phyloP scores from a whole-genome alignment of 1,139 yeast genomes.

The Lizanozyma gosingica region DNA sequence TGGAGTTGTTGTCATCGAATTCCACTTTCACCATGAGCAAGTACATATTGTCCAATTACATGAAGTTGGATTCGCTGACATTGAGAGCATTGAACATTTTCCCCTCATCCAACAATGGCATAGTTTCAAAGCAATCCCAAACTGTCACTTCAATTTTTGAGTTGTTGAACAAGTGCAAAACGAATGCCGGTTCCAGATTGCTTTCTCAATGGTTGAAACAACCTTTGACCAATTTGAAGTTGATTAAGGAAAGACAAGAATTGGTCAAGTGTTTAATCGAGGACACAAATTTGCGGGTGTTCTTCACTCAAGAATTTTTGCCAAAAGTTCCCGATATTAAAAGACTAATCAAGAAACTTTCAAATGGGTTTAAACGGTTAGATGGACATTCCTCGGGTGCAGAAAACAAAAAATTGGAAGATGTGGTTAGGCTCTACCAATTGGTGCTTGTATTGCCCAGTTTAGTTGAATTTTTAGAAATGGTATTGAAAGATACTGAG shows the following conservation, averaged over 20 bases:
- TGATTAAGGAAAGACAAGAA: slow-evolving; percentile 59
- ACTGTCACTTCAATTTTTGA: slow-evolving; percentile 60
- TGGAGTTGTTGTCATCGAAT: slow-evolving; percentile 50
- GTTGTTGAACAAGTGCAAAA: slow-evolving; percentile 76
- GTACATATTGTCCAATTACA: slow-evolving; percentile 66
- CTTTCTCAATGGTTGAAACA: slow-evolving; percentile 94
- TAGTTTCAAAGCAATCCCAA: slow-evolving; percentile 32
- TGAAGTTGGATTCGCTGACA: slow-evolving; percentile 89
- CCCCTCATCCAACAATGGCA: slow-evolving; percentile 44
- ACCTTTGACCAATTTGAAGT: slow-evolving; percentile 60
- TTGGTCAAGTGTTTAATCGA: slow-evolving; percentile 67
- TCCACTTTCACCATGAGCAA: slow-evolving; percentile 46
- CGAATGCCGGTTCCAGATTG: slow-evolving; percentile 76
- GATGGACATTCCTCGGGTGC: slow-evolving; percentile 29
- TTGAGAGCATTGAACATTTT: slow-evolving; percentile 79
- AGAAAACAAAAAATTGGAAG: slow-evolving; percentile 57
- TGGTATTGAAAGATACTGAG: slow-evolving; percentile 27
- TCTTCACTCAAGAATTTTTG: slow-evolving; percentile 59
- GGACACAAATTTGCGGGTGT: slow-evolving; percentile 57
- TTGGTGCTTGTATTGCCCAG: slow-evolving; percentile 65
- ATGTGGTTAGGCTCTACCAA: slow-evolving; percentile 85
- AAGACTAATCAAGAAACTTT: slow-evolving; percentile 58
- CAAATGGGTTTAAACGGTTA: slow-evolving; percentile 27
- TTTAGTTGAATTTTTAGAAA: slow-evolving; percentile 41
- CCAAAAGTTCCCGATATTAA: slow-evolving; percentile 75